Evolutionary conservation across 306 rosid genomes (phyloP), one percentile per base, ranked within the genome.

Genomic region (Castanospermum australe): DNA sequence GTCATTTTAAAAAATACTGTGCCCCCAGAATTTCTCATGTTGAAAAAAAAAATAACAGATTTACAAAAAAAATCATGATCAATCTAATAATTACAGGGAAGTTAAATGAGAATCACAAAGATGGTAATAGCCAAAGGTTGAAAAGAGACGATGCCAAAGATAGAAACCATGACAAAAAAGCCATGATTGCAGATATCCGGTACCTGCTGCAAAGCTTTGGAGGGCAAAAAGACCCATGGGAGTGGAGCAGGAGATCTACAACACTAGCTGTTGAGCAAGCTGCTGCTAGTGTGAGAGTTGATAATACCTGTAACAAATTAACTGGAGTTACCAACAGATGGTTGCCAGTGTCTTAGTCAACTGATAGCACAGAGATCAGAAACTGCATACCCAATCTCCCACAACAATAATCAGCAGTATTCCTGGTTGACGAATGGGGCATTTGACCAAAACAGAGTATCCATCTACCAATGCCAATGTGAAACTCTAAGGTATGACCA

Each of bases 401-500:
- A 92, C 81, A 45, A 87, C 79, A 68, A 94, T 89, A 66, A 90
- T 87, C 56, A 89, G 54, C 55, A 92, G 77, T 50, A 92, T 83
- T 80, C 91, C 92, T 0, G 91, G 91, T 75, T 92, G 97, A 18
- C 91, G 97, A 78, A 90, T 80, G 13, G 96, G 92, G 52, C 92
- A 86, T 81, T 86, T 90, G 22, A 87, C 80, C 39, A 94, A 75
- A 79, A 92, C 89, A 8, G 94, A 92, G 84, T 94, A 92, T 35
- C 90, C 97, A 81, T 94, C 97, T 36, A 94, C 92, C 73, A 94
- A 18, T 79, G 98, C 95, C 71, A 94, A 90, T 39, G 97, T 87
- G 87, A 94, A 90, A 80, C 94, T 94, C 98, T 97, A 92, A 38
- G 97, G 97, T 79, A 94, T 94, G 57, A 86, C 92, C 88, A 94